Evolutionary conservation across 768 basidiomycete genomes (phyloP).

Genomic region (Coprinopsis strossmayeri): DNA sequence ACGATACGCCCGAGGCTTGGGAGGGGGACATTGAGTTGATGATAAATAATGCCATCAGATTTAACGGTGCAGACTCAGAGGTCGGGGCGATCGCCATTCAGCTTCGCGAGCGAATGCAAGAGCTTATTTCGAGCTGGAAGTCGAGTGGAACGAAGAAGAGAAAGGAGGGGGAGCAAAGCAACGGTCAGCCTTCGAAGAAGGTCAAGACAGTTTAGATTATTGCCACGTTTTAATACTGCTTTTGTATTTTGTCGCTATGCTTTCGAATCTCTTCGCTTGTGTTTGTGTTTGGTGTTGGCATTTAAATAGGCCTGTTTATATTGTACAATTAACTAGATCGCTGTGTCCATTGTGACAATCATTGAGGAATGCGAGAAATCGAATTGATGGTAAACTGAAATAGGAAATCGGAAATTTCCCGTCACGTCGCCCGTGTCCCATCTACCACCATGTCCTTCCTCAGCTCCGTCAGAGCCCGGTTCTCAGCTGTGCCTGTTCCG

Average conservation of each 20-base stretch:
- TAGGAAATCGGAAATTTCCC: conserved; percentile 5
- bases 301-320: too few species aligned
- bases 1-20: conserved; percentile 69
- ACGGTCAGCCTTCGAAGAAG: conserved; percentile 64
- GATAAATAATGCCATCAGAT: conserved; percentile 81
- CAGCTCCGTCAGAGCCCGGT: background rate
- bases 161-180: conserved; percentile 64
- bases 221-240: background rate
- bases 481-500: background rate
- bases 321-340: too few species aligned
- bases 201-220: conserved; percentile 51
- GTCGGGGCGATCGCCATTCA: conserved; percentile 59
- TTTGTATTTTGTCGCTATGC: background rate
- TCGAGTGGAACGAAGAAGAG: conserved; percentile 57
- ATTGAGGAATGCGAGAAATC: background rate
- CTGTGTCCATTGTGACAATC: too few species aligned
- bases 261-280: too few species aligned
- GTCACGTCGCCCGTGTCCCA: background rate
- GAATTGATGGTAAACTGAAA: background rate
- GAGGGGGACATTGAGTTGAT: conserved; percentile 85
- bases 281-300: background rate
- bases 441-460: conserved; percentile 4
- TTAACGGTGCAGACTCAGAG: conserved; percentile 80
- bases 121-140: conserved; percentile 43
- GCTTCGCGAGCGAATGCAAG: conserved; percentile 45